These are phyloP conservation scores for Waltergamsia citrina DNA, from an alignment of 2,329 filamentous ascomycete species.

Conservation along the genomic window DNA sequence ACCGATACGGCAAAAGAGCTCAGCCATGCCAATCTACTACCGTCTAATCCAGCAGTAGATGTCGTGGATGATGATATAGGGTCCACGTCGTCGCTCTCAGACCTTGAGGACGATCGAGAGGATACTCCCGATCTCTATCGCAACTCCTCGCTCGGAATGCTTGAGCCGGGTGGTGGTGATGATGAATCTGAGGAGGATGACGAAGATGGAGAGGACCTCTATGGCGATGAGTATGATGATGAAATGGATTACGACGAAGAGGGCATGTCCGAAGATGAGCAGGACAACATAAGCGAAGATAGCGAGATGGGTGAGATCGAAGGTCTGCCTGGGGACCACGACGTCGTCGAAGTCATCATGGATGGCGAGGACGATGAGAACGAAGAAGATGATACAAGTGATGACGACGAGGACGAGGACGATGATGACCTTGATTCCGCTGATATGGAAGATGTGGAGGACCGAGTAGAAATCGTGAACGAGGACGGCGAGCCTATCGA, in stretches of 20 bases:
- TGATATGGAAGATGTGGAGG: slow-evolving; percentile 43
- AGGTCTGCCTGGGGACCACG: slow-evolving; percentile 53
- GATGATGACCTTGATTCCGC: slow-evolving; percentile 36
- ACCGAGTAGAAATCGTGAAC: slow-evolving; percentile 49
- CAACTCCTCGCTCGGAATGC: slow-evolving; percentile 90
- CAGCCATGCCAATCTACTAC: slow-evolving; percentile 72
- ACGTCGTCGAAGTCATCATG: slow-evolving; percentile 69
- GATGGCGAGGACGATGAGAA: slow-evolving; percentile 59
- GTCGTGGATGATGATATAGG: slow-evolving; percentile 78
- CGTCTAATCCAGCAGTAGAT: slow-evolving; percentile 53
- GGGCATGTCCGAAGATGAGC: slow-evolving; percentile 71
- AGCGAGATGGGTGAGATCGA: slow-evolving; percentile 82
- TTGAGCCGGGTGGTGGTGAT: slow-evolving; percentile 74
- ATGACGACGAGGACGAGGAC: slow-evolving; percentile 45
- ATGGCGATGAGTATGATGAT: slow-evolving; percentile 82
- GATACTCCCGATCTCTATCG: slow-evolving; percentile 96
- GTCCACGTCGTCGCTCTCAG: slow-evolving; percentile 81
- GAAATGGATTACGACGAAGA: slow-evolving; percentile 88
- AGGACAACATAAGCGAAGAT: slow-evolving; percentile 84
- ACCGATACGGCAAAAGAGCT: slow-evolving; percentile 81
- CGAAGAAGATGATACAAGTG: slow-evolving; percentile 50
- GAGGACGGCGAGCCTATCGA: slow-evolving; percentile 51
- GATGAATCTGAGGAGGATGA: slow-evolving; percentile 62
- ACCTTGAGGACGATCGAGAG: slow-evolving; percentile 76
- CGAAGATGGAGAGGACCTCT: slow-evolving; percentile 82